Evolutionary conservation across 257 asterid species (phyloP), one percentile per base, ranked within the genome.

Genomic region (Schizonepeta tenuifolia): DNA sequence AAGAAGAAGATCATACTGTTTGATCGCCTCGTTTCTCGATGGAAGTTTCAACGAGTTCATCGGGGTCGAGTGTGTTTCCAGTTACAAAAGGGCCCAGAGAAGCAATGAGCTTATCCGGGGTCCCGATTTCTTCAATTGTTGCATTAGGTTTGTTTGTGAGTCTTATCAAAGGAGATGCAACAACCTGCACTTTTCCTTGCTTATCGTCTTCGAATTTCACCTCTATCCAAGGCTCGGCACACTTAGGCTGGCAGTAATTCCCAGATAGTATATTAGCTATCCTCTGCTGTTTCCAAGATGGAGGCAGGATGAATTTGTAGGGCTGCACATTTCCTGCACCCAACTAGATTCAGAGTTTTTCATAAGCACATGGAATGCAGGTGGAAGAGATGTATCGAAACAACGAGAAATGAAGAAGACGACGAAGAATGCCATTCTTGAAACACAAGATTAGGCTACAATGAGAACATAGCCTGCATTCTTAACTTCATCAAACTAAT

Each of bases 201-300:
- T 83, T 89, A 50, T 79, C 96, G 55, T 92, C 85, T 80, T 95
- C 98, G 67, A 95, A 95, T 68, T 90, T 95, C 17, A 95, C 98
- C 89, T 95, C 98, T 7, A 95, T 73, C 98, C 99, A 92, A 0
- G 99, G 99, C 84, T 92, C 99, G 1, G 99, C 99, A 67, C 98
- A 95, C 85, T 92, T 95, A 2, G 99, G 99, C 75, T 95, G 99
- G 86, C 98, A 95, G 64, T 95, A 95, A 59, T 92, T 95, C n/a
- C 99, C 99, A 0, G 97, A 95, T 4, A 95, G 70, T 60, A 95
- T 95, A 82, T 95, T 95, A n/a, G 98, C 99, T 7, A 91, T 69
- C 0, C 98, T 87, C 59, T 80, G 50, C 77, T 95, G 99, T 66
- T 95, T 95, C 99, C 99, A 95, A 9, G 92, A 83, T 38, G 99